Evolutionary conservation across 305 asterid species (phyloP), one percentile per base, ranked within the genome.

Genomic region (Petunia hybrid): DNA sequence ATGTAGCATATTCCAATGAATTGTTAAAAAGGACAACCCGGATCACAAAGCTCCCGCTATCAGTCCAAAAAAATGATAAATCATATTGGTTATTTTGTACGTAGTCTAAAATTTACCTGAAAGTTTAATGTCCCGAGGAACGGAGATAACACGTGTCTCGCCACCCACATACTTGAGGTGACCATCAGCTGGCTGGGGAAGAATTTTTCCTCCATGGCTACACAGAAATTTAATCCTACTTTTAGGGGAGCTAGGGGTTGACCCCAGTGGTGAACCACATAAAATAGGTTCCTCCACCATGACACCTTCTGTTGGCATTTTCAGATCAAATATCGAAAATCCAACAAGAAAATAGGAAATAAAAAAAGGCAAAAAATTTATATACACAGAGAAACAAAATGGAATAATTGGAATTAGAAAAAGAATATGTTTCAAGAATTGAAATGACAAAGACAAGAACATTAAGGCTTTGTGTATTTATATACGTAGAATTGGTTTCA

Each of bases 161-260:
- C 99, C 98, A 36, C 99, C 99, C 3, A 90, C 91, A 16, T 95
- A 95, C 82, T 93, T 95, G 83, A 95, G 98, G 48, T 88, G 91
- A 78, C 91, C 92, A 77, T 92, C 97, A 73, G 85, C 60, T 5
- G 94, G 95, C 69, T 93, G 88, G 64, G 95, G 98, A 64, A 95
- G 95, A 85, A 95, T 93, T 84, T 83, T 93, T 41, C 99, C 99
- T 67, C 97, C 98, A 80, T 95, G 97, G 85, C 98, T 92, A 83
- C 97, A 92, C 74, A 91, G 69, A 87, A 95, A 90, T 84, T 95
- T 95, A 77, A 91, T 80, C 80, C 91, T 84, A 80, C 82, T 84
- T 85, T 46, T 78, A 0, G 97, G 95, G 12, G 93, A 91, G 62
- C 86, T 70, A 35, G 92, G 89, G 83, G 86, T 77, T 67, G 95